Evolutionary conservation across 2,329 filamentous ascomycete species (phyloP), one percentile per base, ranked within the genome.

Genomic region (Ascochyta lentis): DNA sequence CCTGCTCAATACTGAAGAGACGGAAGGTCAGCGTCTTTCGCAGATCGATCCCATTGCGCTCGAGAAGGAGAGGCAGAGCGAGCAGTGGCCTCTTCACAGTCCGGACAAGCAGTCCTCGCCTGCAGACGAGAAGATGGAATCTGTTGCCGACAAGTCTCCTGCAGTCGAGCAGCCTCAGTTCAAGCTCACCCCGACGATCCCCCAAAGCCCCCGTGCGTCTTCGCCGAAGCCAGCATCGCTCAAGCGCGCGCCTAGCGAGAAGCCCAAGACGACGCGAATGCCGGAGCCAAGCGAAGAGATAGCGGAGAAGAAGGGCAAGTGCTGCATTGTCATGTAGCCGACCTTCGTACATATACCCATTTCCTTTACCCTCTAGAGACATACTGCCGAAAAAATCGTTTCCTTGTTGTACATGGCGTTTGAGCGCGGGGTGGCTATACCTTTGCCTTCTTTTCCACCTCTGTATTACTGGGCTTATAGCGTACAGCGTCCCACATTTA

Each of bases 291-390:
- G 79, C 10, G 82, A 86, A 56, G 81, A 82, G 63, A 80, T 83
- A 60, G 81, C 84, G 64, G 81, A 85, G 65, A 84, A 81, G 60
- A 83, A 85, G 10, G 89, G 88, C 64, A 86, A 85, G 55, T 90
- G 89, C 75, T 92, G 89, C 75, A 80, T 91, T 58, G 83, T 93
- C 64, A 92, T 92, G 89, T 92, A 80, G 69, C 60, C 44, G 66
- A 63, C 60, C 54, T 59, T 58, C 58, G 54, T 51, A 49, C 49
- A 61, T 67, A 71, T 73, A 69, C 66, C 68, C 65, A 58, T 64
- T 62, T 43, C 62, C 60, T 64, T 54, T 44, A 56, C 33, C 50
- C 56, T 51, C 39, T 47, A 50, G 62, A 59, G 59, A 66, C 61
- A 58, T 63, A 59, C 43, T 46, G 57, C 58, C 56, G 58, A 58